These are phyloP conservation scores for Scenedesmus sp. DNA, from an alignment of 163 green algal species.

Conservation along the genomic window DNA sequence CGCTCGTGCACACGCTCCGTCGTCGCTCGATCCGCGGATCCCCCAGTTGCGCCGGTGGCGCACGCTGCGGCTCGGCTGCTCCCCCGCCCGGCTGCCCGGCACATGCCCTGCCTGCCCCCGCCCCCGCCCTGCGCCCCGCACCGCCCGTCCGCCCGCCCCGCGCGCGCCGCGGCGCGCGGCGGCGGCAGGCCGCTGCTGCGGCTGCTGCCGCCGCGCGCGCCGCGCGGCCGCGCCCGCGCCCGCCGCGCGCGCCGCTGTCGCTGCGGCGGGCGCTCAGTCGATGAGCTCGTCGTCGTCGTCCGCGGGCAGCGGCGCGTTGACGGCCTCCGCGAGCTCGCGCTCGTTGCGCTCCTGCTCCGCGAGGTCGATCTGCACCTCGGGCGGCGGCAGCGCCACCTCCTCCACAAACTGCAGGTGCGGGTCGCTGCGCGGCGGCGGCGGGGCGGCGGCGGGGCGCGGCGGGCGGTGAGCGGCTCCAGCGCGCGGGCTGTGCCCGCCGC, in stretches of 20 bases:
- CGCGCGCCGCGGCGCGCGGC: no score
- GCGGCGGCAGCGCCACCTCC: conserved; percentile 94
- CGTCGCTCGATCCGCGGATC: no score
- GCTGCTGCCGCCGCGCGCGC: no score
- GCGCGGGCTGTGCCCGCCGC: background rate
- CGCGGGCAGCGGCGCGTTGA: conserved; percentile 91
- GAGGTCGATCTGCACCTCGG: conserved; percentile 96
- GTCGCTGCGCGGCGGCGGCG: conserved; percentile 67
- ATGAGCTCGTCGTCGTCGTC: conserved; percentile 94
- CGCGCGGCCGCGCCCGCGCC: background rate
- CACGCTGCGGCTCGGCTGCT: no score
- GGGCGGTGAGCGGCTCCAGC: background rate
- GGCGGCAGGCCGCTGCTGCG: no score
- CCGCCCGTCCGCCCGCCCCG: no score
- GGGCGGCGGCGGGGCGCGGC: background rate
- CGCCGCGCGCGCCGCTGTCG: background rate
- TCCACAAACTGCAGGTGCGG: conserved; percentile 98
- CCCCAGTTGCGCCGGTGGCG: no score
- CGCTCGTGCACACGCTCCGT: no score
- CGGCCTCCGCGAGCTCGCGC: conserved; percentile 89
- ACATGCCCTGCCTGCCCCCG: no score
- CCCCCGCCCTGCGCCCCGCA: no score
- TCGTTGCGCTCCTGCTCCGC: conserved; percentile 95
- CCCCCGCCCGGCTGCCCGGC: no score
- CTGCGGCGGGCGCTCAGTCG: conserved; percentile 50